Conservation (phyloP, 805 yeast species). For the Schizosaccharomyces lindneri region DNA sequence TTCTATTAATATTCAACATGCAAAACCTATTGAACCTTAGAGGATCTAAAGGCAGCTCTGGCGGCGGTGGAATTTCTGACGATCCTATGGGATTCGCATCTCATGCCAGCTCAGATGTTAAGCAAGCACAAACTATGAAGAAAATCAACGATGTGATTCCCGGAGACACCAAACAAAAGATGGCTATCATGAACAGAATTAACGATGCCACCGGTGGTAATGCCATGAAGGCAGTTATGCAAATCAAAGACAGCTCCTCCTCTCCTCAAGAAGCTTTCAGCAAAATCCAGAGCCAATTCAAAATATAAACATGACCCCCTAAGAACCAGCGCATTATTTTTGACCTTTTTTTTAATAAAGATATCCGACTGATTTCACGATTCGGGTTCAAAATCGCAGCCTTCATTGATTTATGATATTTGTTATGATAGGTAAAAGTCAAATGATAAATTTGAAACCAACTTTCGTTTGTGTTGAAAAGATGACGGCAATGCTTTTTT, state of each 20-base stretch:
- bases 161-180: neutral
- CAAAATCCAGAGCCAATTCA: neutral
- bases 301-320: neutral
- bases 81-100: neutral
- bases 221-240: neutral
- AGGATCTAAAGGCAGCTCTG: neutral
- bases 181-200: neutral
- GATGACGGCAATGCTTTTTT: too few relatives aligned
- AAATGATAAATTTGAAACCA: too few relatives aligned
- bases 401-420: too few relatives aligned
- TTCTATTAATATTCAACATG: neutral
- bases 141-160: neutral
- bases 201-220: neutral
- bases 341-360: too few relatives aligned
- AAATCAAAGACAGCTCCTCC: neutral
- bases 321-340: too few relatives aligned
- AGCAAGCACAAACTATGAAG: neutral
- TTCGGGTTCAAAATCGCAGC: too few relatives aligned
- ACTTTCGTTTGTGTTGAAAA: too few relatives aligned
- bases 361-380: too few relatives aligned
- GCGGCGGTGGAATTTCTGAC: neutral
- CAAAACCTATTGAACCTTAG: neutral
- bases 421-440: too few relatives aligned
- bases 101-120: neutral
- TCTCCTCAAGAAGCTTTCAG: neutral